A percentile compares a stretch with the other conserved stretches of the same genome.
Evolutionary conservation across 1,284 basidiomycete species (phyloP).

Genomic region (Wallemia ichthyophaga): DNA sequence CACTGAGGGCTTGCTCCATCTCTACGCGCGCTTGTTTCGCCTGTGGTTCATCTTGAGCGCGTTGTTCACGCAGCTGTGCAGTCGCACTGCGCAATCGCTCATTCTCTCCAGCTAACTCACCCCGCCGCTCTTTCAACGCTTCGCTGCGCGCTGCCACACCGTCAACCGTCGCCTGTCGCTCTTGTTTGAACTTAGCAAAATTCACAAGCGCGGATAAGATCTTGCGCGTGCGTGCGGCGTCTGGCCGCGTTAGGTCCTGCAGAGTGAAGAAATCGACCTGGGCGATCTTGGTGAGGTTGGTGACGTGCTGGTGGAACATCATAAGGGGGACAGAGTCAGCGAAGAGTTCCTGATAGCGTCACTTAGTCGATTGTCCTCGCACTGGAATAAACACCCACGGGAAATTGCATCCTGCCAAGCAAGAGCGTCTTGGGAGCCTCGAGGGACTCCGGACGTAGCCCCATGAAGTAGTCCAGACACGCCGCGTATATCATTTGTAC

Average conservation of each 20-base stretch:
- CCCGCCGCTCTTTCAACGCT: background rate
- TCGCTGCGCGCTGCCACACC: background rate
- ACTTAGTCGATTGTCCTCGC: background rate
- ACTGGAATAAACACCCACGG: conserved; percentile 18
- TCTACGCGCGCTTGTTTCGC: background rate
- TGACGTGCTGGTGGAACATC: conserved; percentile 33
- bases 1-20: background rate
- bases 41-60: background rate
- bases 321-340: conserved; percentile 25
- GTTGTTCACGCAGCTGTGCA: background rate
- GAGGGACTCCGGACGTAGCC: conserved; percentile 28
- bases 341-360: conserved; percentile 26
- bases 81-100: background rate
- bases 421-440: conserved; percentile 30
- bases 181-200: conserved; percentile 60
- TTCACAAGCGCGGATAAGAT: conserved; percentile 68
- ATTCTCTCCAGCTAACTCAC: background rate
- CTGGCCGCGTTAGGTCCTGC: conserved; percentile 39
- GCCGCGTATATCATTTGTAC: conserved; percentile 34
- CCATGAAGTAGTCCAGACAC: conserved; percentile 38
- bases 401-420: conserved; percentile 22
- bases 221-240: conserved; percentile 33
- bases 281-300: conserved; percentile 37
- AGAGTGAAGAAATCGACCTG: conserved; percentile 43
- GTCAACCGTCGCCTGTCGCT: conserved; percentile 14